These are phyloP conservation scores for Biscogniauxia mediterranea DNA, from an alignment of 2,329 filamentous ascomycete species.

Conservation along the genomic window DNA sequence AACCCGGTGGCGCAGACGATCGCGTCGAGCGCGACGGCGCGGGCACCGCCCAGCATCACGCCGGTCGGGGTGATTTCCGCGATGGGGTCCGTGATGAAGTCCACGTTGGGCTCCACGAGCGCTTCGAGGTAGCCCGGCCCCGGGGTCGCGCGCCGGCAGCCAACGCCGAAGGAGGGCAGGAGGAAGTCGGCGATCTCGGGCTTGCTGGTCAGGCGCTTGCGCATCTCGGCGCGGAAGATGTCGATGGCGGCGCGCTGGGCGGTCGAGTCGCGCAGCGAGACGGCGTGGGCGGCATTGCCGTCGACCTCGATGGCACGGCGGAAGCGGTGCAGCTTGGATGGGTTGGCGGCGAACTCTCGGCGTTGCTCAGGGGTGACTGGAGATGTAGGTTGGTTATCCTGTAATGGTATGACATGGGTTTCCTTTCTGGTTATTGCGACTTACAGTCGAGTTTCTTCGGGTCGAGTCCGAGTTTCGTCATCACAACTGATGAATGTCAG, in stretches of 20 bases:
- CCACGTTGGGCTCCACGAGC: conserved; percentile 40
- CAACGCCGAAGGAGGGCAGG: conserved; percentile 42
- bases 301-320: conserved; percentile 44
- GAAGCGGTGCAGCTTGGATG: conserved; percentile 38
- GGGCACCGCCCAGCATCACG: conserved; percentile 28
- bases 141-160: conserved; percentile 46
- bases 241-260: conserved; percentile 35
- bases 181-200: conserved; percentile 44
- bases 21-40: conserved; percentile 40
- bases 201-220: conserved; percentile 38
- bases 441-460: conserved; percentile 38
- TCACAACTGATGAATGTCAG: conserved; percentile 29
- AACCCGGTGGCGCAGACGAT: conserved; percentile 50
- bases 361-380: conserved; percentile 40
- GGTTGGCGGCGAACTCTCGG: conserved; percentile 36
- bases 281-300: conserved; percentile 42
- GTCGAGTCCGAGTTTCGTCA: conserved; percentile 43
- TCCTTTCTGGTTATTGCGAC: conserved; percentile 11
- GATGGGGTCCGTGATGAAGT: conserved; percentile 38
- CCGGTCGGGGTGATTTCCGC: conserved; percentile 35
- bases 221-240: conserved; percentile 39
- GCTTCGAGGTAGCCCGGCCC: conserved; percentile 47
- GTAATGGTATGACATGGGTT: neutral
- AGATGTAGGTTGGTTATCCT: neutral
- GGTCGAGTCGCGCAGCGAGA: conserved; percentile 36